phyloP scores from a whole-genome alignment of 2,329 filamentous ascomycete genomes.

The Akanthomyces muscarius region DNA sequence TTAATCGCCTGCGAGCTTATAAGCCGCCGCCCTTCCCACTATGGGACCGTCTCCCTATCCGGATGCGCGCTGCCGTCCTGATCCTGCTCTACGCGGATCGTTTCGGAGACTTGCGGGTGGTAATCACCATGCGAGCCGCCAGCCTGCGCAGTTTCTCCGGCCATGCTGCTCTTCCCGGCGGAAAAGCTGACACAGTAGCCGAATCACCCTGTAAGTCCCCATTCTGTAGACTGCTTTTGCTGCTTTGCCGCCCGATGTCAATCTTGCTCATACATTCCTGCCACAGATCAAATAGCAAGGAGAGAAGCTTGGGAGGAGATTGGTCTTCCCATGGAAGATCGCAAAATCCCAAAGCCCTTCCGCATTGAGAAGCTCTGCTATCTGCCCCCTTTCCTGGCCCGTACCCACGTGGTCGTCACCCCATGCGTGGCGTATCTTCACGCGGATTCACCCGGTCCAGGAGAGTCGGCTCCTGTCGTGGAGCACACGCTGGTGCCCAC shows the following conservation, averaged over 20 bases:
- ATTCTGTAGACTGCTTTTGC: no score
- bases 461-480: slow-evolving; percentile 40
- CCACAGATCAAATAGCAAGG: slow-evolving; percentile 71
- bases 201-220: slow-evolving; percentile 56
- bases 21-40: slow-evolving; percentile 56
- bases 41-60: slow-evolving; percentile 59
- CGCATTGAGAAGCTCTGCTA: slow-evolving; percentile 82
- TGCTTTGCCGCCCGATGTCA: background rate
- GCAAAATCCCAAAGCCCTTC: slow-evolving; percentile 70
- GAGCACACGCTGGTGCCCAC: slow-evolving; percentile 72
- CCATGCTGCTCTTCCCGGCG: slow-evolving; percentile 82
- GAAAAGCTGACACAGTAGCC: slow-evolving; percentile 57
- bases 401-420: slow-evolving; percentile 68
- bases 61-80: slow-evolving; percentile 78
- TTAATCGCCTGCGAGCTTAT: slow-evolving; percentile 58
- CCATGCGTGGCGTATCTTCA: slow-evolving; percentile 77
- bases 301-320: slow-evolving; percentile 93
- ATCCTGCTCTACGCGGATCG: slow-evolving; percentile 84
- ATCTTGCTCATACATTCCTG: background rate
- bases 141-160: slow-evolving; percentile 68
- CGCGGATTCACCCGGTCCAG: slow-evolving; percentile 44
- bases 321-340: slow-evolving; percentile 71
- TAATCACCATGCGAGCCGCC: slow-evolving; percentile 64
- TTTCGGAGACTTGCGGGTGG: slow-evolving; percentile 70
- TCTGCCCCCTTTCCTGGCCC: slow-evolving; percentile 71